A percentile compares a stretch with the other conserved stretches of the same genome.
These are phyloP conservation scores for Phytopythium delawarense DNA, from an alignment of 352 stramenopile species.

Conservation along the genomic window DNA sequence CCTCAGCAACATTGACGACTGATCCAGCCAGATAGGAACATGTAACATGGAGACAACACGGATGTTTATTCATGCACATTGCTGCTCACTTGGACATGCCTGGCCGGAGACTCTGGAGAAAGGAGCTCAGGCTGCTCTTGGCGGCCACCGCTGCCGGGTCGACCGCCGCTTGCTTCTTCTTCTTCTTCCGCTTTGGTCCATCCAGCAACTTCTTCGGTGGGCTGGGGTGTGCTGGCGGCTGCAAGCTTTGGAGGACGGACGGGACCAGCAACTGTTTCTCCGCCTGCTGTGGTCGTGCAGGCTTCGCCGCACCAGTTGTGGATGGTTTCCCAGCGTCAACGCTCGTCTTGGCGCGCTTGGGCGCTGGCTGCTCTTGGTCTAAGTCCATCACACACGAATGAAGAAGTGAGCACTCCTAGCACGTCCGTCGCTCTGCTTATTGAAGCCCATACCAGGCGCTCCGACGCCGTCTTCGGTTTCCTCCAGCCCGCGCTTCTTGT, in stretches of 20 bases:
- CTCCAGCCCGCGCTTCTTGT: constrained; percentile 10
- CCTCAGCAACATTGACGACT: background rate
- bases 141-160: constrained; percentile 40
- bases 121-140: constrained; percentile 65
- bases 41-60: background rate
- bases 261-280: background rate
- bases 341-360: constrained; percentile 29
- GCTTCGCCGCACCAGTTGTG: background rate
- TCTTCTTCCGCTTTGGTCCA: constrained; percentile 63
- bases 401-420: no score
- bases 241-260: constrained; percentile 25
- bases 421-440: no score
- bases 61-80: no score
- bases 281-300: background rate
- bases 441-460: background rate
- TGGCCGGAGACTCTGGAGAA: constrained; percentile 46
- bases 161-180: constrained; percentile 39
- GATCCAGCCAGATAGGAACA: background rate
- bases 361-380: background rate
- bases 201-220: constrained; percentile 69
- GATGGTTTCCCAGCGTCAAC: background rate
- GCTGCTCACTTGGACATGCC: constrained; percentile 24
- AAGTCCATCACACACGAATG: background rate
- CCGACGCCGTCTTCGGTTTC: background rate
- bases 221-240: constrained; percentile 40